Conservation (phyloP, 2,329 filamentous ascomycete species). For the Cryphonectria japonica region DNA sequence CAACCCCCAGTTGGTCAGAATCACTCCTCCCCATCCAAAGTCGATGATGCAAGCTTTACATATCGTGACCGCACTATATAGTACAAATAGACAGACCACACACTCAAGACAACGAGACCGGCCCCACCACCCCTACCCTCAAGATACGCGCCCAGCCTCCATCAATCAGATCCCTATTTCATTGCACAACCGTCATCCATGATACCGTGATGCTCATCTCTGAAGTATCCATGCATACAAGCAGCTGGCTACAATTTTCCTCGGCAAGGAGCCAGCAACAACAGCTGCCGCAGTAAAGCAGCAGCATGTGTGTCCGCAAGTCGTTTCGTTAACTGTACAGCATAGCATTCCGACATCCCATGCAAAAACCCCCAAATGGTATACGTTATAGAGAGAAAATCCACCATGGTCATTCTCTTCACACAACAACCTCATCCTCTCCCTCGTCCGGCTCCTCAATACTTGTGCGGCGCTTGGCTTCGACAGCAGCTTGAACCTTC, state of each 20-base stretch:
- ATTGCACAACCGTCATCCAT: not conserved
- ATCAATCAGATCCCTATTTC: not conserved
- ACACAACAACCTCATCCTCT: constrained; percentile 45
- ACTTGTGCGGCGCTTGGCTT: constrained; percentile 59
- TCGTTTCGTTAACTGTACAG: constrained; percentile 4
- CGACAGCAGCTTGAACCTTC: constrained; percentile 50
- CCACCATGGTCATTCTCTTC: not conserved
- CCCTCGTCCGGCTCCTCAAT: constrained; percentile 63
- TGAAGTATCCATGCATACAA: not conserved
- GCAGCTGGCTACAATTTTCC: not conserved
- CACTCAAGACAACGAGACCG: not conserved
- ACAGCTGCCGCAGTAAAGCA: not conserved
- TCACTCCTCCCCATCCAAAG: not conserved
- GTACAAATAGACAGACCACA: constrained; percentile 6
- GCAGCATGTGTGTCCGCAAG: not conserved
- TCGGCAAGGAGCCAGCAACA: not conserved
- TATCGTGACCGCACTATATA: constrained; percentile 5
- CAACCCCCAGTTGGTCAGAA: not conserved
- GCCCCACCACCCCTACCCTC: not conserved
- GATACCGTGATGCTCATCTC: not conserved
- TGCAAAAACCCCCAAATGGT: not conserved
- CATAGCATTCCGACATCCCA: not conserved
- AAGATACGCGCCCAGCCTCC: not conserved
- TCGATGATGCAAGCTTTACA: not conserved
- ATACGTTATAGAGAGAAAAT: not conserved